A percentile compares a stretch with the other conserved stretches of the same genome.
Evolutionary conservation across 176 grass and related monocot genomes (phyloP).

Genomic region (Metroxylon sagu): DNA sequence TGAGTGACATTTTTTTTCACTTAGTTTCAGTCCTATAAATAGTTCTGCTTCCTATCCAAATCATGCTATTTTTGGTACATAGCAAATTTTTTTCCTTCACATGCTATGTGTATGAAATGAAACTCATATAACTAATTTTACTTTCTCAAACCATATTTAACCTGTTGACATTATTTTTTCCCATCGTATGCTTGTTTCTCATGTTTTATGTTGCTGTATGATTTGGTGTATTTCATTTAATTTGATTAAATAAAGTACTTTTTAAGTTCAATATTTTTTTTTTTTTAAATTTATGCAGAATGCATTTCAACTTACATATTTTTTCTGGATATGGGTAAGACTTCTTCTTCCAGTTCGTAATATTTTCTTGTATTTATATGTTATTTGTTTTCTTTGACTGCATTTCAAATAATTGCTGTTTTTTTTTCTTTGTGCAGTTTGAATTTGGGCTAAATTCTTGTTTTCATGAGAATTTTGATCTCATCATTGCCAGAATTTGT

Average conservation of each 20-base stretch:
- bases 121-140: not conserved
- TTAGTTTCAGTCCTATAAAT: too few species aligned
- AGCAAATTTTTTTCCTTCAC: too few species aligned
- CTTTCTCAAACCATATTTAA: not conserved
- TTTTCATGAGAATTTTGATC: constrained; percentile 5
- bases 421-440: constrained; percentile 4
- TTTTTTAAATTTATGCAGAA: not conserved
- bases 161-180: not conserved
- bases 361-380: not conserved
- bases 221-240: too few species aligned
- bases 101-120: too few species aligned
- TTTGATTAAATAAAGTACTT: too few species aligned
- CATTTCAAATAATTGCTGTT: not conserved
- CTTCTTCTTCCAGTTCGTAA: not conserved
- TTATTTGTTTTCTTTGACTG: not conserved
- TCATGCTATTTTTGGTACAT: too few species aligned
- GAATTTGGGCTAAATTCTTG: constrained; percentile 12
- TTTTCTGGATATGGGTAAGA: constrained; percentile 12
- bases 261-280: not conserved
- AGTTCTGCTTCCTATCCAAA: too few species aligned
- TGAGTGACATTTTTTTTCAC: too few species aligned
- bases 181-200: not conserved
- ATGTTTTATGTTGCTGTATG: not conserved
- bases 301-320: constrained; percentile 11
- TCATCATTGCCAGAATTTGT: constrained; percentile 8